Evolutionary conservation across 768 basidiomycete species (phyloP).

Genomic region (Tylopilus rubrobrunneus): DNA sequence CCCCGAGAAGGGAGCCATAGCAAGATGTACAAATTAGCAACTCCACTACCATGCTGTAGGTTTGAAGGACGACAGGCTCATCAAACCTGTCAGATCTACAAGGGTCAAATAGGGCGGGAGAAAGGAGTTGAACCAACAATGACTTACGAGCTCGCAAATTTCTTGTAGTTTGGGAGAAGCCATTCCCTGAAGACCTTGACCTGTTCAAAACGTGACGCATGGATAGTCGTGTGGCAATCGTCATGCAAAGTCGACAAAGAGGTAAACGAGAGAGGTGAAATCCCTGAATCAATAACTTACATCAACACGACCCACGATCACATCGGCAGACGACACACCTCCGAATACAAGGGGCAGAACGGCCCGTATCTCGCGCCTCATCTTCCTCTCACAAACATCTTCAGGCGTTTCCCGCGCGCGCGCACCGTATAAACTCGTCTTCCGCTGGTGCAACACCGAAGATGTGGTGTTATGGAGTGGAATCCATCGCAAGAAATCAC

Average conservation of each 20-base stretch:
- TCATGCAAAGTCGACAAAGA: constrained; percentile 39
- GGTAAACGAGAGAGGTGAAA: constrained; percentile 19
- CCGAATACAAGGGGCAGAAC: constrained; percentile 67
- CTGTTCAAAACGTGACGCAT: constrained; percentile 70
- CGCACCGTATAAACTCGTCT: constrained; percentile 63
- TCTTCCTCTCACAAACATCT: constrained; percentile 63
- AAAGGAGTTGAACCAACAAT: neutral
- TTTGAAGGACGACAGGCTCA: constrained; percentile 41
- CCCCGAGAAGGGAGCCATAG: constrained; percentile 68
- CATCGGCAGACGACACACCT: constrained; percentile 34
- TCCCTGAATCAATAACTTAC: constrained; percentile 29
- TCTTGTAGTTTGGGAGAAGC: constrained; percentile 68
- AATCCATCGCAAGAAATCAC: constrained; percentile 67
- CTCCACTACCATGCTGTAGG: constrained; percentile 56
- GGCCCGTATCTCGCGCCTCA: constrained; percentile 64
- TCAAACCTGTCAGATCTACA: constrained; percentile 29
- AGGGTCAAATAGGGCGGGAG: neutral
- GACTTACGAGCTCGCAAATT: constrained; percentile 46
- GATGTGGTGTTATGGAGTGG: constrained; percentile 59
- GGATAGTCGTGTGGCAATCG: constrained; percentile 44
- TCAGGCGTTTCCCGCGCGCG: constrained; percentile 69
- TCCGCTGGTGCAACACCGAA: constrained; percentile 65
- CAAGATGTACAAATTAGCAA: constrained; percentile 60
- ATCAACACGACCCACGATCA: constrained; percentile 2
- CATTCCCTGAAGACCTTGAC: constrained; percentile 66